A percentile compares a stretch with the other conserved stretches of the same genome.
Conservation (phyloP, 371 early-diverging fungal species). For the Polyrhizophydium stewartii region DNA sequence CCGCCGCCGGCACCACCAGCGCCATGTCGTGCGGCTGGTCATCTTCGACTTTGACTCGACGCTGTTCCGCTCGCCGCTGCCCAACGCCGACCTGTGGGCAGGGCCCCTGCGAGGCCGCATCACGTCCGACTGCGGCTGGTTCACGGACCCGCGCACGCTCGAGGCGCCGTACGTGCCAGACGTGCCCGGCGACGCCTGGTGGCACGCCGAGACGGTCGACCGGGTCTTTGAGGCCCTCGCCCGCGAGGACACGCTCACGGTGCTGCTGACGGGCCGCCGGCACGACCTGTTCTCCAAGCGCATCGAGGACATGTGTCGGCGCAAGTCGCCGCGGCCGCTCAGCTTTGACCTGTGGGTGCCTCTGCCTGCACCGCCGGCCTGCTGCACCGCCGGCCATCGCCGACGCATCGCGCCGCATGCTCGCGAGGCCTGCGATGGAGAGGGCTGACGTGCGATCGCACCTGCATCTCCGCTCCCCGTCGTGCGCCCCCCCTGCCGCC, state of each 20-base stretch:
- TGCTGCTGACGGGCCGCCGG: constrained; percentile 39
- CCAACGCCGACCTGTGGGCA: constrained; percentile 76
- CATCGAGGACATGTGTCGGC: constrained; percentile 19
- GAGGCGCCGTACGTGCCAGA: constrained; percentile 45
- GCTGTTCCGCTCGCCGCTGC: constrained; percentile 75
- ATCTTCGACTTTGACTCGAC: constrained; percentile 90
- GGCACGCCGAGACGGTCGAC: constrained; percentile 22
- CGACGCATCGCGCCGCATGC: not conserved
- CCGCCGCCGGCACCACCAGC: too few species aligned
- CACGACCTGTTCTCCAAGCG: constrained; percentile 31
- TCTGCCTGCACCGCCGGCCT: not conserved
- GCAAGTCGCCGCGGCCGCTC: constrained; percentile 10
- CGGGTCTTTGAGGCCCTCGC: constrained; percentile 6
- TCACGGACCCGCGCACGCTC: constrained; percentile 64
- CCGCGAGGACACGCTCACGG: constrained; percentile 12
- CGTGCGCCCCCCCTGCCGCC: too few species aligned
- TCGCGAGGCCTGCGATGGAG: not conserved
- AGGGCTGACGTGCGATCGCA: not conserved
- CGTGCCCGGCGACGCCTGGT: constrained; percentile 28
- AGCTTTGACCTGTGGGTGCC: constrained; percentile 29
- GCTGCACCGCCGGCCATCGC: not conserved
- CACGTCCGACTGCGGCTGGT: constrained; percentile 69
- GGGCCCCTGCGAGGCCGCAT: constrained; percentile 43
- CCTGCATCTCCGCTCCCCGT: not conserved
- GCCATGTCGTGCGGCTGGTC: constrained; percentile 12